Evolutionary conservation across 169 alveolate genomes (phyloP).

Genomic region (Babesia ovis): DNA sequence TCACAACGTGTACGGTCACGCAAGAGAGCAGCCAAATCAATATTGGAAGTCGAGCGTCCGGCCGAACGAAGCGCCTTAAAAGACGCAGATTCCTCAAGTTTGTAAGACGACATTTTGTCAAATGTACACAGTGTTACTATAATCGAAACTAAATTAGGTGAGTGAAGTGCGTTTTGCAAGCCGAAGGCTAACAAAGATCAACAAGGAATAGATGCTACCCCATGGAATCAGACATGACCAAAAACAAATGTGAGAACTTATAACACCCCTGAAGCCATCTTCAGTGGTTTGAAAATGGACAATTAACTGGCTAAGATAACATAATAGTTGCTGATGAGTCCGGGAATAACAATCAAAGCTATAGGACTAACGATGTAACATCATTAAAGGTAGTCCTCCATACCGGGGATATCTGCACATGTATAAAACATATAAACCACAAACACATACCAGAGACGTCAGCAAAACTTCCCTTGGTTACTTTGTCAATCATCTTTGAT

Average conservation of each 20-base stretch:
- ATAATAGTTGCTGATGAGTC: too few species aligned
- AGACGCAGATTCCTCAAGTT: conserved; percentile 24
- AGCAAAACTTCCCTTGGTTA: conserved; percentile 36
- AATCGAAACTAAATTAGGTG: not conserved
- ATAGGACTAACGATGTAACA: too few species aligned
- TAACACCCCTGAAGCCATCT: too few species aligned
- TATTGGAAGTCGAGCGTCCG: not conserved
- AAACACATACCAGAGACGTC: conserved; percentile 17
- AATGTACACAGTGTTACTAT: too few species aligned
- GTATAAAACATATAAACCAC: not conserved
- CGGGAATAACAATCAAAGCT: too few species aligned
- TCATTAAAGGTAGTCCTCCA: conserved; percentile 13
- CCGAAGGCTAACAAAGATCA: not conserved
- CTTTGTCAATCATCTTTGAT: conserved; percentile 18
- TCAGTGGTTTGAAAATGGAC: too few species aligned
- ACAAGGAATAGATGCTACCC: not conserved
- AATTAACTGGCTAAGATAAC: too few species aligned
- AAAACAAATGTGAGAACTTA: too few species aligned
- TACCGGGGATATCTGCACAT: conserved; percentile 25
- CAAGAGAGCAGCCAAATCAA: conserved; percentile 39
- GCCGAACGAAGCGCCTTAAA: conserved; percentile 24
- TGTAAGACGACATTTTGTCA: conserved; percentile 6
- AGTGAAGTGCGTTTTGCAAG: too few species aligned
- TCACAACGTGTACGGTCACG: conserved; percentile 61
- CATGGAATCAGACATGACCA: not conserved